Evolutionary conservation across 768 basidiomycete genomes (phyloP).

Genomic region (Tylopilus sp.): DNA sequence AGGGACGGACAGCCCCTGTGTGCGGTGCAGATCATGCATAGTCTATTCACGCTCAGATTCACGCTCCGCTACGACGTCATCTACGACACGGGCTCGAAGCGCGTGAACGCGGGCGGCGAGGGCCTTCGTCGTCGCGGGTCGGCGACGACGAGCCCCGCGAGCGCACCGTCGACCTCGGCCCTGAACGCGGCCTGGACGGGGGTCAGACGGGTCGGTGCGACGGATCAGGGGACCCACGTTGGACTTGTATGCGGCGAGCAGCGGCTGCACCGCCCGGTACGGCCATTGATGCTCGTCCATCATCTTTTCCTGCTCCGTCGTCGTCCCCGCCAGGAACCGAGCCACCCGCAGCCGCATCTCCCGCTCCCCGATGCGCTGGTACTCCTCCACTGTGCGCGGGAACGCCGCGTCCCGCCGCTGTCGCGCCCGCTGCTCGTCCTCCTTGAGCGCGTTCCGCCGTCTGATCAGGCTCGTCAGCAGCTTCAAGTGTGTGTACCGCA

Average conservation of each 20-base stretch:
- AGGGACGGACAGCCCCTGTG: no score
- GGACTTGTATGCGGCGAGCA: constrained; percentile 37
- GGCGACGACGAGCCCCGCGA: constrained; percentile 15
- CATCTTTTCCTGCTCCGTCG: constrained; percentile 43
- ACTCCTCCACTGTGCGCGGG: constrained; percentile 29
- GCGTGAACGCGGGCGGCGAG: constrained; percentile 12
- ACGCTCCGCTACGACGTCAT: no score
- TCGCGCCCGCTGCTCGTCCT: constrained; percentile 21
- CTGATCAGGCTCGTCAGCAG: constrained; percentile 17
- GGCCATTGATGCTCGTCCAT: constrained; percentile 50
- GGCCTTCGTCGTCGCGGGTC: constrained; percentile 23
- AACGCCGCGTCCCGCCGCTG: constrained; percentile 33
- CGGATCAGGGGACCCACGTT: constrained; percentile 35
- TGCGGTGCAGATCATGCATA: no score
- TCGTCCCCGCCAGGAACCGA: constrained; percentile 37
- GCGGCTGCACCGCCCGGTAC: constrained; percentile 44
- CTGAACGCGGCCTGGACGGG: constrained; percentile 19
- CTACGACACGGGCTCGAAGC: constrained; percentile 24
- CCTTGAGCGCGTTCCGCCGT: constrained; percentile 9
- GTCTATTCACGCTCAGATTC: no score
- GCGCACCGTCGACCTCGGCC: constrained; percentile 14
- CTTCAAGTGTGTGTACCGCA: constrained; percentile 32
- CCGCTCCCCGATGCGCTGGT: constrained; percentile 30
- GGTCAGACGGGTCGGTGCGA: not conserved
- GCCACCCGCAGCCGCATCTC: constrained; percentile 51